These are phyloP conservation scores for Aspergillus hancockii DNA, from an alignment of 495 filamentous ascomycete species.

Conservation along the genomic window DNA sequence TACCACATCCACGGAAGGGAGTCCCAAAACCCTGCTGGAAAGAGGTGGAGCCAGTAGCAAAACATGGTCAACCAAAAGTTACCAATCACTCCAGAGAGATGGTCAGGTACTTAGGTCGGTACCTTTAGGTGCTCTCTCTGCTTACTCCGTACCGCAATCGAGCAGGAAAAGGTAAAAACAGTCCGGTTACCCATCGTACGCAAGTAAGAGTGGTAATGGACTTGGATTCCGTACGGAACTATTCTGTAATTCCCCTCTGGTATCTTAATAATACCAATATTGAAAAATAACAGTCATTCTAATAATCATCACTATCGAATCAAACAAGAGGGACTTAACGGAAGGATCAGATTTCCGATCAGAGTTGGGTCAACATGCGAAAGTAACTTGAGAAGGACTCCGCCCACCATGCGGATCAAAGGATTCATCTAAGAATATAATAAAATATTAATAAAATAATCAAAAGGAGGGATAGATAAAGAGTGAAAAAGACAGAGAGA, in stretches of 20 bases:
- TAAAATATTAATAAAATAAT: slow-evolving; percentile 1
- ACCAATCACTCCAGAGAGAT: slow-evolving; percentile 14
- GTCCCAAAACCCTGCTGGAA: slow-evolving; percentile 18
- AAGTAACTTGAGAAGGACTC: slow-evolving; percentile 13
- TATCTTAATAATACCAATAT: slow-evolving; percentile 7
- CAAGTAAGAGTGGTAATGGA: too few relatives aligned
- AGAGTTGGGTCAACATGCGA: slow-evolving; percentile 11
- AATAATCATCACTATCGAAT: slow-evolving; percentile 8
- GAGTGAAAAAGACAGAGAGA: slow-evolving; percentile 14
- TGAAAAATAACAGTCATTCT: slow-evolving; percentile 6
- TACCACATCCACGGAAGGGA: slow-evolving; percentile 18
- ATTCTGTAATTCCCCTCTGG: neutral
- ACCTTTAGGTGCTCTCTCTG: neutral
- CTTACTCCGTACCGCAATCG: neutral
- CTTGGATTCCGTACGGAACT: slow-evolving; percentile 10
- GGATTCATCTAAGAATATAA: slow-evolving; percentile 1
- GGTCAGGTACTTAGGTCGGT: neutral
- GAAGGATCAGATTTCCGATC: slow-evolving; percentile 20
- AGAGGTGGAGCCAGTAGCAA: slow-evolving; percentile 35
- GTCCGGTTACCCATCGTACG: slow-evolving; percentile 12
- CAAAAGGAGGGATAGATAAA: slow-evolving; percentile 3
- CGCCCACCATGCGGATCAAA: neutral
- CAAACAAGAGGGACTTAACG: slow-evolving; percentile 15
- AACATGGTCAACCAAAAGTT: slow-evolving; percentile 14
- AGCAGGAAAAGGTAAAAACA: slow-evolving; percentile 9